These are phyloP conservation scores for Leptographium procerum DNA, from an alignment of 2,329 filamentous ascomycete genomes.

Conservation along the genomic window DNA sequence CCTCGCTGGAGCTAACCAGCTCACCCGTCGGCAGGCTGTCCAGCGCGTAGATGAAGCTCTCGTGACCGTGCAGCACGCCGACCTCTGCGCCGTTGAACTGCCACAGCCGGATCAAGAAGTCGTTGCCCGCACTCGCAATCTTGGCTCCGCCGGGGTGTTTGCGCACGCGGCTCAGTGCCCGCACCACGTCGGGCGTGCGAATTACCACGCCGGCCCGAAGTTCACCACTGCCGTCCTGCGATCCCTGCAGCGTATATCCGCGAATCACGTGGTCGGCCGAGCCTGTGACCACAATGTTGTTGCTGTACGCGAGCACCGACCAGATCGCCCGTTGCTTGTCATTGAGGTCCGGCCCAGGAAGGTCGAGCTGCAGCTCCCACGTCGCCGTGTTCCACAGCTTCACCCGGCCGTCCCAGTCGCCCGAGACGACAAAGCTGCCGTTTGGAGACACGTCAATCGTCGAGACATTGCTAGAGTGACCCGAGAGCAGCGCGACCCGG, in stretches of 20 bases:
- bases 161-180: slow-evolving; percentile 72
- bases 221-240: slow-evolving; percentile 24
- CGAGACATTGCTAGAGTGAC: slow-evolving; percentile 82
- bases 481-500: slow-evolving; percentile 75
- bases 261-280: slow-evolving; percentile 86
- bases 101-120: slow-evolving; percentile 81
- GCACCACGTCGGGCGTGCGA: slow-evolving; percentile 68
- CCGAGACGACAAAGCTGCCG: slow-evolving; percentile 70
- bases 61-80: slow-evolving; percentile 73
- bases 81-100: slow-evolving; percentile 67
- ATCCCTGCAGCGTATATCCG: slow-evolving; percentile 61
- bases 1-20: slow-evolving; percentile 83
- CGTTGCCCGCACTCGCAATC: slow-evolving; percentile 92
- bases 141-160: slow-evolving; percentile 73
- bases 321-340: slow-evolving; percentile 52
- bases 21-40: slow-evolving; percentile 70
- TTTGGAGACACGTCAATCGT: slow-evolving; percentile 67
- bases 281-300: slow-evolving; percentile 73
- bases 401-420: slow-evolving; percentile 85
- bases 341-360: slow-evolving; percentile 44
- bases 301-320: slow-evolving; percentile 79
- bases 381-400: slow-evolving; percentile 77
- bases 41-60: slow-evolving; percentile 88
- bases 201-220: slow-evolving; percentile 42
- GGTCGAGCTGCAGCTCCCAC: slow-evolving; percentile 65